Base-by-base conservation (phyloP, 768 basidiomycete genomes). In the Chalciporus chontae region DNA sequence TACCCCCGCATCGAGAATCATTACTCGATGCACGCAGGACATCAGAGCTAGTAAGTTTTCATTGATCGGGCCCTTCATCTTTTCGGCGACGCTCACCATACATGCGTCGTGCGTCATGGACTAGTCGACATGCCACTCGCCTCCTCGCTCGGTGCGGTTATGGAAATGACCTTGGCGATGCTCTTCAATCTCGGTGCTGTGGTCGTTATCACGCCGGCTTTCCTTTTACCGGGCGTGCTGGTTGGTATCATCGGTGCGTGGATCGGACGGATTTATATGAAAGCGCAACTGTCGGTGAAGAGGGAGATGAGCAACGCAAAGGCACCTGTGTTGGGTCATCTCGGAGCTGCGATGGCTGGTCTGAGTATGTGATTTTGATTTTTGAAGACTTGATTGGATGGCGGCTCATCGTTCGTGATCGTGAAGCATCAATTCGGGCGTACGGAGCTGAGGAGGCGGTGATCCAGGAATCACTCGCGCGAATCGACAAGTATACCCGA, bases 241-340 rank as follows among this genome's bases (percentile, higher is more conserved):
- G 57, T 77, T 10, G 60, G 64, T 6, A 42, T 69, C 8, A 15
- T 77, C 7, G 80, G 78, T 2, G 69, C 54, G n/a, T 62, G 71
- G 52, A 55, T 73, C 14, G 78, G 77, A 26, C 71, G 73, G 32
- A 60, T 80, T 13, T 82, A 81, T 60, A 78, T 82, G 58, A 72
- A 72, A 51, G 76, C 77, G 5, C 81, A 83, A 53, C 68, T 81
- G 14, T 71, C 74, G 11, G 74, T 80, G 51, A 82, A 82, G 66
- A 71, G 80, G 17, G 77, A 80, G 61, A 75, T 77, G 76, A 77
- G 73, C 39, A 77, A 76, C 46, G 70, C 72, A 4, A 71, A 73
- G 41, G 69, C 75, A 8, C 79, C 80, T 0, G 71, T 80, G 3
- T 68, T 77, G 43, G 74, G 72, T 15, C 75, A 77, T 51, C 78